Evolutionary conservation across 2,329 filamentous ascomycete species (phyloP).

Genomic region (Claviceps sp.): DNA sequence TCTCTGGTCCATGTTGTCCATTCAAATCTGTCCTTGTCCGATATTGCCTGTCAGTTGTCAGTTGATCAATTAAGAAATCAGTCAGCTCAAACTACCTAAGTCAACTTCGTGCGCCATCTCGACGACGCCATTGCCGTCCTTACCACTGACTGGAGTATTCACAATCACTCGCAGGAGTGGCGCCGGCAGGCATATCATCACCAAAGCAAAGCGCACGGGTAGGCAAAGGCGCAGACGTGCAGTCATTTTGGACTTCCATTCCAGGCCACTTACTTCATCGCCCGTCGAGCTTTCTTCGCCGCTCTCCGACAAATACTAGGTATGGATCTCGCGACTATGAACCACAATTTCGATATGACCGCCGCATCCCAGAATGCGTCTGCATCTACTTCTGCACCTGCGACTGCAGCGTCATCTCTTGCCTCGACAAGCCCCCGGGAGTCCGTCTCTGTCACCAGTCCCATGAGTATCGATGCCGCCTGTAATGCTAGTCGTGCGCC

Average conservation of each 20-base stretch:
- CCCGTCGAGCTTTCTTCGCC: not conserved
- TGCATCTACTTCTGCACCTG: not conserved
- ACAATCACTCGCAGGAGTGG: not conserved
- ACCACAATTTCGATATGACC: constrained; percentile 1
- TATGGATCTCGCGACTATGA: constrained; percentile 6
- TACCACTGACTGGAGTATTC: not conserved
- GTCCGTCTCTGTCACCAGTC: not conserved
- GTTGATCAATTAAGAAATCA: not conserved
- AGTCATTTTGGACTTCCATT: not conserved
- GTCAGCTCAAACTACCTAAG: not conserved
- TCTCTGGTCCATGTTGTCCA: too few species aligned
- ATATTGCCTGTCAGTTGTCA: not conserved
- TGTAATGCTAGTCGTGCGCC: constrained; percentile 1
- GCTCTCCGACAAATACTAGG: not conserved
- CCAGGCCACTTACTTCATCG: not conserved
- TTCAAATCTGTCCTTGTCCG: too few species aligned
- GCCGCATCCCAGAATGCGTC: not conserved
- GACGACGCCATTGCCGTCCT: not conserved
- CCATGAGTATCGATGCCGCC: not conserved
- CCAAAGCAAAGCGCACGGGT: not conserved
- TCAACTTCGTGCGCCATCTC: not conserved
- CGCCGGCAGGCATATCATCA: not conserved
- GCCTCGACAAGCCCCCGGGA: constrained; percentile 2
- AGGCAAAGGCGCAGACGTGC: too few species aligned
- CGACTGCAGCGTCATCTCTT: constrained; percentile 1